Evolutionary conservation across 108 stramenopile genomes (phyloP).

Genomic region (Nitzschia putrida): DNA sequence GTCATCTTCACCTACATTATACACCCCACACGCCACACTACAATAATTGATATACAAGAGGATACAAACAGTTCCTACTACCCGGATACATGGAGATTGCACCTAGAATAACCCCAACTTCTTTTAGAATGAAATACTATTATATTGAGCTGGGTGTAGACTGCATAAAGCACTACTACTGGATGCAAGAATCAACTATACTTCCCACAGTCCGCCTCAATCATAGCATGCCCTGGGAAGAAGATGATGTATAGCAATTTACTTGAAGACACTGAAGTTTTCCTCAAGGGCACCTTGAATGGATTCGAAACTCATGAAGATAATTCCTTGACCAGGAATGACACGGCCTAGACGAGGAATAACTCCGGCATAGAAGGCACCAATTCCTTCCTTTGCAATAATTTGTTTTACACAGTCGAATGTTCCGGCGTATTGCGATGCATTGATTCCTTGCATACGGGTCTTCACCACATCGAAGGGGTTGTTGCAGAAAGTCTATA

Average conservation of each 20-base stretch:
- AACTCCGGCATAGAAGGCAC: slow-evolving; percentile 92
- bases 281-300: slow-evolving; percentile 76
- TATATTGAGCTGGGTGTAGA: no score
- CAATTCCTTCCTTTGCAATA: slow-evolving; percentile 81
- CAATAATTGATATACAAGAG: no score
- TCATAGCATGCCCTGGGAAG: no score
- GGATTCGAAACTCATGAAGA: slow-evolving; percentile 95
- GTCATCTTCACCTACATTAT: no score
- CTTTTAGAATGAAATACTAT: no score
- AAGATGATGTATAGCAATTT: not conserved
- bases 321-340: slow-evolving; percentile 97
- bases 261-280: slow-evolving; percentile 57
- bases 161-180: no score
- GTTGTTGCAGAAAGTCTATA: slow-evolving; percentile 88
- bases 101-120: no score
- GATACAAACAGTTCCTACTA: no score
- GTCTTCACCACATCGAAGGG: slow-evolving; percentile 99
- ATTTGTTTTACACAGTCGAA: slow-evolving; percentile 93
- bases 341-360: slow-evolving; percentile 92
- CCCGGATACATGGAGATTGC: no score
- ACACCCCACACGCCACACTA: no score
- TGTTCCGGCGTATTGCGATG: slow-evolving; percentile 81
- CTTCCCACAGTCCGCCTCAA: no score
- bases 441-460: slow-evolving; percentile 94
- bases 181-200: no score